phyloP scores from a whole-genome alignment of 1,284 basidiomycete genomes.

The Trichosporon ovoides region DNA sequence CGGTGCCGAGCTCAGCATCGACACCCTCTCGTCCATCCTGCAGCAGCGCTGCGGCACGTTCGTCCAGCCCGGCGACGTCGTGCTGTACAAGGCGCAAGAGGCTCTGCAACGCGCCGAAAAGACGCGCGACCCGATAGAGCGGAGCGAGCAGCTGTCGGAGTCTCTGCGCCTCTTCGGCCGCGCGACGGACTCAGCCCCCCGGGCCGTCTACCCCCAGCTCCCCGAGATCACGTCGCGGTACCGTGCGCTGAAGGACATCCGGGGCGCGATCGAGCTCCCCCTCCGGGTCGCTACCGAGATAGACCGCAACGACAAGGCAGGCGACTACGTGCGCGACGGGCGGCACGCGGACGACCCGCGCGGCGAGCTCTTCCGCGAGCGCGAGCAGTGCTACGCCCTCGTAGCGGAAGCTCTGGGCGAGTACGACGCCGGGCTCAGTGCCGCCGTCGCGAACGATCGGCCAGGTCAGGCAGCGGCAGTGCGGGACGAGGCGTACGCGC shows the following conservation, averaged over 20 bases:
- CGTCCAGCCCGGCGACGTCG: conserved; percentile 96
- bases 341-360: conserved; percentile 60
- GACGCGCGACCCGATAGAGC: conserved; percentile 64
- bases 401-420: conserved; percentile 72
- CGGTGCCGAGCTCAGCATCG: conserved; percentile 88
- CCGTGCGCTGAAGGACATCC: conserved; percentile 58
- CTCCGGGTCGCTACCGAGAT: conserved; percentile 73
- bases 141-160: conserved; percentile 69
- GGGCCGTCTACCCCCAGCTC: conserved; percentile 76
- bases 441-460: conserved; percentile 13
- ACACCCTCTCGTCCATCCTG: conserved; percentile 88
- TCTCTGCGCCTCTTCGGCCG: conserved; percentile 80
- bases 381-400: conserved; percentile 73
- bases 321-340: conserved; percentile 70
- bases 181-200: conserved; percentile 59
- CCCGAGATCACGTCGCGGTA: conserved; percentile 81
- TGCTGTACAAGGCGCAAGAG: conserved; percentile 80
- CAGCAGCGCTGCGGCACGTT: conserved; percentile 94
- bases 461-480: conserved; percentile 9
- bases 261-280: conserved; percentile 80
- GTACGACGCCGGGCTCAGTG: conserved; percentile 61
- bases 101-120: conserved; percentile 54
- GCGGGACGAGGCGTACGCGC: conserved; percentile 48
- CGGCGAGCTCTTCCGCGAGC: conserved; percentile 57
- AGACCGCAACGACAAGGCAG: conserved; percentile 71